Evolutionary conservation across 1,284 basidiomycete species (phyloP).

Genomic region (Heterobasidion irregulare): DNA sequence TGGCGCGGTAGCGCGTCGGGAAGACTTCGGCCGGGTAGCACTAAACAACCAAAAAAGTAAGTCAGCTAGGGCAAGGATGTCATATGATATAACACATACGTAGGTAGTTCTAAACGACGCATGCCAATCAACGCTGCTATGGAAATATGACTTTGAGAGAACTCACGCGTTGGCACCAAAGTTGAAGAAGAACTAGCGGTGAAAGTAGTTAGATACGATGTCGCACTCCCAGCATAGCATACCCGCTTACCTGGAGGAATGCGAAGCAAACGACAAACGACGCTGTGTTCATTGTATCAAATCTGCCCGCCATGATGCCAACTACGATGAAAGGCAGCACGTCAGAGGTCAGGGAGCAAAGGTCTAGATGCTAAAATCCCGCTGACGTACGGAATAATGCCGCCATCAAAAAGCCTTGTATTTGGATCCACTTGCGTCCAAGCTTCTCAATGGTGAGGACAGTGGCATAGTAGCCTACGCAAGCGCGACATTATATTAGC

Average conservation of each 20-base stretch:
- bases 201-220: background rate
- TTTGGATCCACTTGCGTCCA: constrained; percentile 68
- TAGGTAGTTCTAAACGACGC: constrained; percentile 39
- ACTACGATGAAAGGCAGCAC: constrained; percentile 25
- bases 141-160: background rate
- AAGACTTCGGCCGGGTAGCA: constrained; percentile 82
- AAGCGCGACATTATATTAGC: background rate
- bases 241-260: constrained; percentile 35
- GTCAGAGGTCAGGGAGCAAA: background rate
- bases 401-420: constrained; percentile 70
- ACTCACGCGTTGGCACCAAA: constrained; percentile 81
- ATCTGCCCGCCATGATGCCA: constrained; percentile 57
- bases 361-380: background rate
- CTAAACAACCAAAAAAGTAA: constrained; percentile 21
- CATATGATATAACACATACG: constrained; percentile 22
- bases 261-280: constrained; percentile 70
- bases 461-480: constrained; percentile 57
- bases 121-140: constrained; percentile 1
- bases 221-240: background rate
- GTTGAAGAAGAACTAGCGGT: constrained; percentile 60
- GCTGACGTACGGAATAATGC: constrained; percentile 53
- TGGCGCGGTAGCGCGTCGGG: constrained; percentile 77
- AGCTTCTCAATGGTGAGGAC: constrained; percentile 65
- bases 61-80: background rate
- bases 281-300: constrained; percentile 50